Base-by-base conservation (phyloP, 2,329 filamentous ascomycete species). In the Westerdykella sp. region DNA sequence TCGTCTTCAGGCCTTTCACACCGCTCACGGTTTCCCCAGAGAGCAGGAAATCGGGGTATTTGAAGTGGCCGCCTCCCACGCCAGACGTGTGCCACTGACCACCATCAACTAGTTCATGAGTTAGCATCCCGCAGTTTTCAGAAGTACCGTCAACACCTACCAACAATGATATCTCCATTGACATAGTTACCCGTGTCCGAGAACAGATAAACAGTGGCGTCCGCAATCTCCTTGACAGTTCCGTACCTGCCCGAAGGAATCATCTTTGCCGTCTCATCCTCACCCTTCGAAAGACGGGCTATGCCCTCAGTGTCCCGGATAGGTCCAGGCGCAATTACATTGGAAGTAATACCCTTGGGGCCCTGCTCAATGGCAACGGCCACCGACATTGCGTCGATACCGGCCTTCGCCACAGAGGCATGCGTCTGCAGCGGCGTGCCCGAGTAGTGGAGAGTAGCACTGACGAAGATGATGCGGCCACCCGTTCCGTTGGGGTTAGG, bases 381-480 rank as follows among this genome's bases (percentile, higher is more conserved):
- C 42, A 82, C 78, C 46, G 86, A 84, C 59, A 98, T 78, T 1
- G 88, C 83, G 68, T 98, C 91, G 10, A 98, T 81, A 13, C 84
- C 87, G 0, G 91, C 86, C 70, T 98, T 98, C 44, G 93, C 91
- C 1, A 89, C 89, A 2, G 83, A 77, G n/a, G 91, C 90, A 68
- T 97, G 91, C 2, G 85, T 79, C 67, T 97, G 93, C 53, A 95
- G 73, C 0, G 89, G 84, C 67, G 84, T 80, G 31, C 88, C 89
- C 1, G 85, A 84, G 71, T 91, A 96, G 71, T 97, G 91, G 57
- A 97, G 84, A 1, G 87, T 90, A 4, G 90, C 91, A 36, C 85
- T 93, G 48, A 97, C 79, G 66, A 90, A 95, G 58, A 96, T 79
- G 60, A 97, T 89, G 45, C 90, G 82, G 9, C 90, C 89, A 38